phyloP scores from a whole-genome alignment of 345 rosid species.

The Melaleuca quinquenervia region DNA sequence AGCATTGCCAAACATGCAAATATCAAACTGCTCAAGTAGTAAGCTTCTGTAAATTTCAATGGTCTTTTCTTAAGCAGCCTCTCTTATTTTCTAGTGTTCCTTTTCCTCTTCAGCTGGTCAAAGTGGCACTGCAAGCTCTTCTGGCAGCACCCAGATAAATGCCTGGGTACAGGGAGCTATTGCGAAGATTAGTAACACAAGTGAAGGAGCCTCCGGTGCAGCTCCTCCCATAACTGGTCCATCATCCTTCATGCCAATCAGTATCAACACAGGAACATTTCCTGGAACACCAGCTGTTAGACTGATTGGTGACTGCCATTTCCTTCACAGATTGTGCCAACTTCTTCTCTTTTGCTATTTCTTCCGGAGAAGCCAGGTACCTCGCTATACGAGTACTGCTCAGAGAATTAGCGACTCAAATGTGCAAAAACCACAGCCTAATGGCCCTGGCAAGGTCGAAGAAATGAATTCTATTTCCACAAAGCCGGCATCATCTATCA shows the following conservation, averaged over 20 bases:
- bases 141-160: constrained; percentile 93
- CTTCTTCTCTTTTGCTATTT: constrained; percentile 88
- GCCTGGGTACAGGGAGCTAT: constrained; percentile 99
- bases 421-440: constrained; percentile 65
- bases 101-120: constrained; percentile 45
- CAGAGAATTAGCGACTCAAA: constrained; percentile 64
- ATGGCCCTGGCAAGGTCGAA: constrained; percentile 63
- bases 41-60: neutral
- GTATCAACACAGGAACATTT: constrained; percentile 97
- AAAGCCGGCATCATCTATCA: constrained; percentile 46
- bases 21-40: neutral
- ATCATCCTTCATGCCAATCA: constrained; percentile 84
- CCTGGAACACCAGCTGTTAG: constrained; percentile 99
- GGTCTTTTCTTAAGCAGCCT: neutral
- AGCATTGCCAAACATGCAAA: neutral
- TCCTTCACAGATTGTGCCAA: constrained; percentile 96
- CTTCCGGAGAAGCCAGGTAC: constrained; percentile 61
- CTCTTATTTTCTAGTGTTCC: neutral
- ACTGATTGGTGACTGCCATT: constrained; percentile 99
- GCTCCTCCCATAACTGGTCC: constrained; percentile 75
- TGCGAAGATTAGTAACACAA: constrained; percentile 88
- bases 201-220: constrained; percentile 58
- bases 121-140: constrained; percentile 63
- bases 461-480: constrained; percentile 56
- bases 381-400: constrained; percentile 36